Evolutionary conservation across 805 yeast species (phyloP).

Genomic region (Saccharomycopsis malanga): DNA sequence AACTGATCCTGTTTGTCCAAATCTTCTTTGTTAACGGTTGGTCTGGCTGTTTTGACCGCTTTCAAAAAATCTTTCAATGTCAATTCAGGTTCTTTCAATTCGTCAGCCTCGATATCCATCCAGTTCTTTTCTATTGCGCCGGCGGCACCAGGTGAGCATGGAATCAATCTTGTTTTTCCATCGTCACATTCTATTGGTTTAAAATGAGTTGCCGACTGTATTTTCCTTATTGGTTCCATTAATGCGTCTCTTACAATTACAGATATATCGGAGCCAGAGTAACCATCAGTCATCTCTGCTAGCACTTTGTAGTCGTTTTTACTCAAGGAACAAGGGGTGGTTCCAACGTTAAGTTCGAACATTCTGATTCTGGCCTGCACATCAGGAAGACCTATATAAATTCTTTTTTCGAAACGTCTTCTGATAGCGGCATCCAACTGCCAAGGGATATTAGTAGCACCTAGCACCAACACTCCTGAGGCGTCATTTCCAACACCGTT

Average conservation of each 20-base stretch:
- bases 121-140: conserved; percentile 86
- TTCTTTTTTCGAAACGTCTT: conserved; percentile 92
- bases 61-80: conserved; percentile 89
- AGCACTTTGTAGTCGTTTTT: conserved; percentile 67
- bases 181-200: conserved; percentile 44
- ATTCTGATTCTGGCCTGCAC: conserved; percentile 84
- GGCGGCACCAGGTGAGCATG: conserved; percentile 95
- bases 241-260: conserved; percentile 95
- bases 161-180: conserved; percentile 51
- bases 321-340: conserved; percentile 74
- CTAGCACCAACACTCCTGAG: conserved; percentile 84
- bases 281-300: conserved; percentile 94
- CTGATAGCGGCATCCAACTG: conserved; percentile 96
- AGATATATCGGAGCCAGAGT: conserved; percentile 95
- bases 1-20: conserved; percentile 77
- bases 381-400: conserved; percentile 92
- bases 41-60: conserved; percentile 85
- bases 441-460: conserved; percentile 99
- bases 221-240: conserved; percentile 95
- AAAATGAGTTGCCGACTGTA: conserved; percentile 95
- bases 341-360: conserved; percentile 91
- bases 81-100: conserved; percentile 82
- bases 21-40: conserved; percentile 87
- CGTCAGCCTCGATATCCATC: conserved; percentile 87
- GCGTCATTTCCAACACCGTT: conserved; percentile 97